A percentile compares a stretch with the other conserved stretches of the same genome.
Conservation (phyloP, 805 yeast genomes). For the Priceomyces castillae region DNA sequence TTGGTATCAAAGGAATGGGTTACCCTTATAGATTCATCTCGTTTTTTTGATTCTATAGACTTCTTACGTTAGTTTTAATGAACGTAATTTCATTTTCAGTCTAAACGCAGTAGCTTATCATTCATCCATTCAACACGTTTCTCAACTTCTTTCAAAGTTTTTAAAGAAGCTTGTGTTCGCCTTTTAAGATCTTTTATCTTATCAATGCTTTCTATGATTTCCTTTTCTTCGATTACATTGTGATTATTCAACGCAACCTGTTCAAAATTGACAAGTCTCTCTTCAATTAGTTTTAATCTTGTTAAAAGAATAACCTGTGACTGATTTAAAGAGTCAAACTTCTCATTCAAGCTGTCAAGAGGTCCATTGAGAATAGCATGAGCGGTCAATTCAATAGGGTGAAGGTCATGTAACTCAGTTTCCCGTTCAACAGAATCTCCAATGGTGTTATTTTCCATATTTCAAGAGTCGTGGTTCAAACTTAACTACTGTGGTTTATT, state of each 20-base stretch:
- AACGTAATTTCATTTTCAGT: background rate
- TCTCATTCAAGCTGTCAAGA: conserved; percentile 48
- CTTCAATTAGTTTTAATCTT: conserved; percentile 44
- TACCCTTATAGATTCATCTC: conserved; percentile 65
- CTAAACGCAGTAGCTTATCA: conserved; percentile 4
- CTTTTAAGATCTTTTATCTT: conserved; percentile 30
- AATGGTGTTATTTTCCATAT: background rate
- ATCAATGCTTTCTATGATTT: conserved; percentile 17
- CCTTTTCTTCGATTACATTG: conserved; percentile 16
- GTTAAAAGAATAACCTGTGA: conserved; percentile 55
- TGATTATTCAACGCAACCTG: conserved; percentile 15
- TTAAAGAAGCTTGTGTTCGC: conserved; percentile 24
- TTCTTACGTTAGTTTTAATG: background rate
- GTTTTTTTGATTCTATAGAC: conserved; percentile 3
- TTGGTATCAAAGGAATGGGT: conserved; percentile 65
- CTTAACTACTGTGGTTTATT: background rate
- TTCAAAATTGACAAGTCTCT: conserved; percentile 26
- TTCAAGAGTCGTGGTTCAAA: background rate
- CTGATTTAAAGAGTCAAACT: conserved; percentile 51
- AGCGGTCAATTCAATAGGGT: conserved; percentile 59
- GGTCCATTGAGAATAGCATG: conserved; percentile 56
- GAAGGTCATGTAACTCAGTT: conserved; percentile 32
- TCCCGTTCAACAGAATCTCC: conserved; percentile 1
- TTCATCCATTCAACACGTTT: conserved; percentile 27
- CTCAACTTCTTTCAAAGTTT: conserved; percentile 37